Conservation (phyloP, 2,329 filamentous ascomycete species). For the Colletotrichum eremochloae region DNA sequence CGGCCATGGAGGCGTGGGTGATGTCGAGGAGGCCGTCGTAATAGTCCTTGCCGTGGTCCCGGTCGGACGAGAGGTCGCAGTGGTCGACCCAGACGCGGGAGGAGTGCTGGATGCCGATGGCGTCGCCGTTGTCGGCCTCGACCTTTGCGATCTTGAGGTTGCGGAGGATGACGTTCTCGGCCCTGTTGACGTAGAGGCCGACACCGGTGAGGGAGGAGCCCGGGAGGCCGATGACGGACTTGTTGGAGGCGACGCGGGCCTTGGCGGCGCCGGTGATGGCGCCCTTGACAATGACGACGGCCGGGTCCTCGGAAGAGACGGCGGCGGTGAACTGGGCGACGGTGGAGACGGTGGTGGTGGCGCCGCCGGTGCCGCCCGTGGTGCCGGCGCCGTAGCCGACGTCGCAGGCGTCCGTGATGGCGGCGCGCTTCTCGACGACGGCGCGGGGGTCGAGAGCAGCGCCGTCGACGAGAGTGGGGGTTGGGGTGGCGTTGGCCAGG, state of each 20-base stretch:
- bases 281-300: conserved; percentile 58
- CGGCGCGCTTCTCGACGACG: conserved; percentile 50
- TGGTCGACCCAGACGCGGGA: conserved; percentile 78
- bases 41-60: conserved; percentile 74
- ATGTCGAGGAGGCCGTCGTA: conserved; percentile 77
- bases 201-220: conserved; percentile 58
- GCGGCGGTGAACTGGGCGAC: conserved; percentile 62
- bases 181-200: conserved; percentile 66
- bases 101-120: conserved; percentile 68
- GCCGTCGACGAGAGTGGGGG: conserved; percentile 47
- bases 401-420: conserved; percentile 53
- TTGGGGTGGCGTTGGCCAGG: conserved; percentile 49
- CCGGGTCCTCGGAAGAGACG: conserved; percentile 57
- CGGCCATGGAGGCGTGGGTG: conserved; percentile 73
- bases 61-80: conserved; percentile 72
- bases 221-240: conserved; percentile 58
- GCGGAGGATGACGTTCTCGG: conserved; percentile 71
- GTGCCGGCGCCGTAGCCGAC: conserved; percentile 59
- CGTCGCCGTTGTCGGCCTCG: conserved; percentile 68
- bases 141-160: conserved; percentile 73
- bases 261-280: conserved; percentile 55
- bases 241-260: conserved; percentile 59
- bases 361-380: conserved; percentile 64
- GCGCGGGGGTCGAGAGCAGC: conserved; percentile 44
- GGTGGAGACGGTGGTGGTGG: conserved; percentile 65